A percentile compares a stretch with the other conserved stretches of the same genome.
phyloP scores from a whole-genome alignment of 345 rosid species.

The rapeseed (Brassica napus) region Da-Ae NC_063445.1:2865001-2865500 shows the following conservation, averaged over 20 bases:
- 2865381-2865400: slow-evolving; percentile 15
- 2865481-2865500: neutral
- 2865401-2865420: neutral
- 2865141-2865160: slow-evolving; percentile 34
- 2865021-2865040: neutral
- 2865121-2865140: slow-evolving; percentile 10
- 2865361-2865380: slow-evolving; percentile 61
- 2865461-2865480: neutral
- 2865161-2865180: slow-evolving; percentile 27
- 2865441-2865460: neutral
- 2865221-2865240: slow-evolving; percentile 1
- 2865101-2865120: neutral
- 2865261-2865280: neutral
- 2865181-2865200: slow-evolving; percentile 17
- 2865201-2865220: neutral
- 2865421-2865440: neutral
- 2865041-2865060: neutral
- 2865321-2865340: slow-evolving; percentile 49
- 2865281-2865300: neutral
- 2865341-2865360: slow-evolving; percentile 54
- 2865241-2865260: slow-evolving; percentile 19
- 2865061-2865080: slow-evolving; percentile 20
- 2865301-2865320: neutral
- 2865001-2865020: neutral
- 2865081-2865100: slow-evolving; percentile 7